Evolutionary conservation across 768 basidiomycete species (phyloP).

Genomic region (Suillus variegatus): DNA sequence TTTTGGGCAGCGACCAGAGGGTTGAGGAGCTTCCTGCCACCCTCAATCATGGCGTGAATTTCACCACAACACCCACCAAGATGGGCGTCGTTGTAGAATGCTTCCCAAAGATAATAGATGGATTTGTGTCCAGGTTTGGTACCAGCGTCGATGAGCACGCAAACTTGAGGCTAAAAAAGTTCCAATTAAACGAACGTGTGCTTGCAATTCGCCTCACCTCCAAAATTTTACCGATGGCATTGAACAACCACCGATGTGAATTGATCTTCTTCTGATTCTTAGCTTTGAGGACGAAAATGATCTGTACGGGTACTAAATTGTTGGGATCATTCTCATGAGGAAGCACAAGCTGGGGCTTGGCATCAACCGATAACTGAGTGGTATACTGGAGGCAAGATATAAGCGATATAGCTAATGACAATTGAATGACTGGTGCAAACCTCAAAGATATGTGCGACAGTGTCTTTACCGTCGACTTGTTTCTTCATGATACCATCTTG

Average conservation of each 20-base stretch:
- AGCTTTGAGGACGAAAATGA: constrained; percentile 89
- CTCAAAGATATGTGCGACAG: constrained; percentile 95
- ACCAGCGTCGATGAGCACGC: constrained; percentile 92
- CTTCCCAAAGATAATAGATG: constrained; percentile 95
- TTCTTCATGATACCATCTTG: constrained; percentile 97
- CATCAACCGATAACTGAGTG: constrained; percentile 91
- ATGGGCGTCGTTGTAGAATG: constrained; percentile 78
- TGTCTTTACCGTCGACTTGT: constrained; percentile 84
- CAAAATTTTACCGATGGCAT: constrained; percentile 83
- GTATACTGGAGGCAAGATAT: constrained; percentile 67
- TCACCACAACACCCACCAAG: constrained; percentile 92
- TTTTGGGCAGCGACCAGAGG: constrained; percentile 94
- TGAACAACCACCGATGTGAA: constrained; percentile 95
- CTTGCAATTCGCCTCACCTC: constrained; percentile 46
- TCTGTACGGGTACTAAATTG: constrained; percentile 90
- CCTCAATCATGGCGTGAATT: constrained; percentile 96
- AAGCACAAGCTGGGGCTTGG: constrained; percentile 86
- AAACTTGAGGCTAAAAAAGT: constrained; percentile 74
- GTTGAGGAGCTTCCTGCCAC: constrained; percentile 88
- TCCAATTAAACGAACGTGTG: background rate
- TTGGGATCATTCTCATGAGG: constrained; percentile 89
- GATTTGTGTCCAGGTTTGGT: constrained; percentile 97
- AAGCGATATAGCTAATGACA: constrained; percentile 5
- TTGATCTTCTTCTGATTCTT: constrained; percentile 97
- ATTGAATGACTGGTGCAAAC: constrained; percentile 36